phyloP scores from a whole-genome alignment of 352 stramenopile genomes.

The Nothophytophthora sp. region DNA sequence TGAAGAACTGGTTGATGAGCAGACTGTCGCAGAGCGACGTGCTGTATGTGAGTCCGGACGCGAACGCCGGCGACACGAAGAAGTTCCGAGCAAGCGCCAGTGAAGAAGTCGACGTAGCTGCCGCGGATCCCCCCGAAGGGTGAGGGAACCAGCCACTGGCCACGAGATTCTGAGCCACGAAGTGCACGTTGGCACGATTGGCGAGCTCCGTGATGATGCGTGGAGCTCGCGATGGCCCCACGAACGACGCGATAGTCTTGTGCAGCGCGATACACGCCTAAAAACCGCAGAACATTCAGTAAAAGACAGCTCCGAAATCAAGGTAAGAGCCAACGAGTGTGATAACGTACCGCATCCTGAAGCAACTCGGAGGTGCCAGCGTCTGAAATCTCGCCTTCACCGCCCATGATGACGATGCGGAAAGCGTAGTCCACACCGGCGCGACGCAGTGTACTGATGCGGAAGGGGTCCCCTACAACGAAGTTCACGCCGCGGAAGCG shows the following conservation, averaged over 20 bases:
- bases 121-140: constrained; percentile 22
- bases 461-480: constrained; percentile 66
- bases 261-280: constrained; percentile 72
- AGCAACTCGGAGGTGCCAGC: constrained; percentile 64
- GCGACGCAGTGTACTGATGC: constrained; percentile 47
- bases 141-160: constrained; percentile 72
- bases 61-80: constrained; percentile 70
- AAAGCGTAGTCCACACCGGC: constrained; percentile 53
- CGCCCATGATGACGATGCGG: constrained; percentile 77
- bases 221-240: constrained; percentile 52
- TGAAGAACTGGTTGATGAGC: constrained; percentile 90
- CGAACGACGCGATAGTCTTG: constrained; percentile 69
- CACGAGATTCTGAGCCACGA: constrained; percentile 72
- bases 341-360: constrained; percentile 54
- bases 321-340: not conserved
- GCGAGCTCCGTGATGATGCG: constrained; percentile 80
- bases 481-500: constrained; percentile 74
- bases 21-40: constrained; percentile 82
- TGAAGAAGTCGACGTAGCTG: constrained; percentile 36
- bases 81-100: constrained; percentile 67
- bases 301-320: not conserved
- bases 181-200: constrained; percentile 81
- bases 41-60: constrained; percentile 80
- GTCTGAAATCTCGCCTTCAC: constrained; percentile 59
- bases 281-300: not conserved